Percentiles rank a stretch among this genome's conserved stretches.
Conservation (phyloP, 2,329 filamentous ascomycete species). For the Colletotrichum brevisporum region DNA sequence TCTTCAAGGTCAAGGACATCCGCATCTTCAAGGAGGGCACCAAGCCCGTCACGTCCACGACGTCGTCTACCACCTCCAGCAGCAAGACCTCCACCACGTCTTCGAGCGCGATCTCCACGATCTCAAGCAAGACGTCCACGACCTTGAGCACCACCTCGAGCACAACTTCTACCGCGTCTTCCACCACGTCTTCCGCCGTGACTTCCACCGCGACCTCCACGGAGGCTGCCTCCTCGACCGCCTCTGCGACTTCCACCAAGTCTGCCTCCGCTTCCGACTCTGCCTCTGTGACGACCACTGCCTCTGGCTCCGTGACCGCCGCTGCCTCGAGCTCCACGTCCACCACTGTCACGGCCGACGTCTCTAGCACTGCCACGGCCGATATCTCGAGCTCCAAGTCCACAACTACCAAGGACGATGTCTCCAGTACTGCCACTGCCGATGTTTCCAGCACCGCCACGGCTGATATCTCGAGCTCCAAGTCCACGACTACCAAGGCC, state of each 20-base stretch:
- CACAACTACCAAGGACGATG: slow-evolving; percentile 35
- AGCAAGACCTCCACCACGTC: neutral
- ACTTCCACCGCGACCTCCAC: slow-evolving; percentile 44
- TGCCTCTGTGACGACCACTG: neutral
- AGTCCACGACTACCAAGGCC: neutral
- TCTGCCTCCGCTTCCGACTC: slow-evolving; percentile 28
- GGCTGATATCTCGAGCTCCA: neutral
- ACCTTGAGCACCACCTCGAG: slow-evolving; percentile 45
- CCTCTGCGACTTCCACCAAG: slow-evolving; percentile 44
- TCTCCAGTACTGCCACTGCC: slow-evolving; percentile 43
- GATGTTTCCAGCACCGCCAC: neutral
- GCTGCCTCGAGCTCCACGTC: slow-evolving; percentile 2
- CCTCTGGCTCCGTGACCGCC: slow-evolving; percentile 43
- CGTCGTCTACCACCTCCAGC: neutral
- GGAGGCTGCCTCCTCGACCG: neutral
- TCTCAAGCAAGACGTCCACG: neutral
- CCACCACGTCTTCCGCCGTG: slow-evolving; percentile 44
- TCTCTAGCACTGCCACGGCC: slow-evolving; percentile 39
- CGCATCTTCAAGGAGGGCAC: slow-evolving; percentile 48
- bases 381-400: too few relatives aligned
- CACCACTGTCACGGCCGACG: neutral
- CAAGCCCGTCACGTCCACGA: slow-evolving; percentile 42
- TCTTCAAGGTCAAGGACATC: slow-evolving; percentile 63
- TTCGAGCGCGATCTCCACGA: neutral
- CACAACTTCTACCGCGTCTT: slow-evolving; percentile 38